These are phyloP conservation scores for Dactylellina drechsleri DNA, from an alignment of 2,329 filamentous ascomycete genomes.

Conservation along the genomic window DNA sequence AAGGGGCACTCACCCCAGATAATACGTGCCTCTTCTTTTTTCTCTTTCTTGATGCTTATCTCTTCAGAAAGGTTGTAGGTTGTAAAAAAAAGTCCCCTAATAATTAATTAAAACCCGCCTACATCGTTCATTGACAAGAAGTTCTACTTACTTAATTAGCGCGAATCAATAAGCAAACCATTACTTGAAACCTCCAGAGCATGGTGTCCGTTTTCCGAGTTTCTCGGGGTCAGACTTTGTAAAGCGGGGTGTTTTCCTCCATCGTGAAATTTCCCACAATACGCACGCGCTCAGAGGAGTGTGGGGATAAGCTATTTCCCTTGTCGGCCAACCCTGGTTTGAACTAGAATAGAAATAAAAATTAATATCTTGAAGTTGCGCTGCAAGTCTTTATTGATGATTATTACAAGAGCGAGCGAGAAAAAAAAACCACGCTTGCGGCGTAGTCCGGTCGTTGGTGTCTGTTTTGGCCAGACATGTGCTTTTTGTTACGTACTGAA, in stretches of 20 bases:
- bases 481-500: slow-evolving; percentile 52
- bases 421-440: neutral
- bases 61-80: no score
- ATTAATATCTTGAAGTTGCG: neutral
- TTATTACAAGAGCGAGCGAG: neutral
- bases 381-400: neutral
- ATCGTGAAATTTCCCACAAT: neutral
- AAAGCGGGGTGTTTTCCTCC: slow-evolving; percentile 26
- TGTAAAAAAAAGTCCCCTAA: neutral
- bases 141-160: slow-evolving; percentile 37
- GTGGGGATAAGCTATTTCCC: slow-evolving; percentile 29
- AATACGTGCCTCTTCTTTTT: neutral
- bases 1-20: no score
- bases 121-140: neutral
- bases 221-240: slow-evolving; percentile 31
- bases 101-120: neutral
- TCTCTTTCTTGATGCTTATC: slow-evolving; percentile 13
- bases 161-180: slow-evolving; percentile 50
- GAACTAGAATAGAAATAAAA: neutral
- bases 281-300: slow-evolving; percentile 9
- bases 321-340: slow-evolving; percentile 19
- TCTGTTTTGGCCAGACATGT: slow-evolving; percentile 31
- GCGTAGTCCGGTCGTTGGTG: slow-evolving; percentile 5
- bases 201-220: slow-evolving; percentile 20
- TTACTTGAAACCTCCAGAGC: slow-evolving; percentile 31